Conservation (phyloP, 306 rosid genomes). For the Cucumis sativus region Cucumber_9930_V3 NC_026656.2:787501-788000, state of each 20-base stretch:
- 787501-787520: too few relatives aligned
- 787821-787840: slow-evolving; percentile 18
- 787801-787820: slow-evolving; percentile 43
- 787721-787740: too few relatives aligned
- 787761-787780: too few relatives aligned
- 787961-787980: slow-evolving; percentile 31
- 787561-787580: not conserved
- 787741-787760: too few relatives aligned
- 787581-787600: too few relatives aligned
- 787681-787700: too few relatives aligned
- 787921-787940: slow-evolving; percentile 48
- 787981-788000: slow-evolving; percentile 63
- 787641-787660: too few relatives aligned
- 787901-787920: slow-evolving; percentile 79
- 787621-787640: not conserved
- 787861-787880: slow-evolving; percentile 97
- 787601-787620: not conserved
- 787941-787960: slow-evolving; percentile 29
- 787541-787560: too few relatives aligned
- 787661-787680: not conserved
- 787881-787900: slow-evolving; percentile 99
- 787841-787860: slow-evolving; percentile 78
- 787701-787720: too few relatives aligned
- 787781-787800: slow-evolving; percentile 13
- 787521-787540: too few relatives aligned